Percentiles rank a stretch among this genome's conserved stretches.
Evolutionary conservation across 345 rosid species (phyloP).

Genomic region (Dimocarpus longan): DNA sequence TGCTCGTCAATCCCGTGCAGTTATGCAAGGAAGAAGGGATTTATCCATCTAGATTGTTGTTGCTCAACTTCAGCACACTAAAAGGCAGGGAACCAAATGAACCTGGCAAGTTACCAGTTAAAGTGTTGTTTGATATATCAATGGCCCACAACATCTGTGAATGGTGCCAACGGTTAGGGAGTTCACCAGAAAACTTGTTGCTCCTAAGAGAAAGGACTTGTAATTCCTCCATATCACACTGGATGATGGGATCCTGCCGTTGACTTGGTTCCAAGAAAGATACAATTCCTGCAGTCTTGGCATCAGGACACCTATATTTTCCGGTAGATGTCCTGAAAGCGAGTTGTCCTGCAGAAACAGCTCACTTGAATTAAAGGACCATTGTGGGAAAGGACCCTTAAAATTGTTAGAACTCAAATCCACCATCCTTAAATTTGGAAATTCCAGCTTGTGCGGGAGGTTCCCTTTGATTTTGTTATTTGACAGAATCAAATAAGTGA

Average conservation of each 20-base stretch:
- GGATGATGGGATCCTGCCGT: slow-evolving; percentile 42
- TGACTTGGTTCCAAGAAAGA: slow-evolving; percentile 43
- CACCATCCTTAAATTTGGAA: slow-evolving; percentile 35
- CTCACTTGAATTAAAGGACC: slow-evolving; percentile 50
- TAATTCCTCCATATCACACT: slow-evolving; percentile 39
- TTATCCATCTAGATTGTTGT: slow-evolving; percentile 45
- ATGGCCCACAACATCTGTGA: slow-evolving; percentile 43
- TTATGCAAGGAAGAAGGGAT: slow-evolving; percentile 52
- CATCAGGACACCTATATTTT: slow-evolving; percentile 42
- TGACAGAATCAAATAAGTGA: slow-evolving; percentile 45
- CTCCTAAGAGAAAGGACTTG: slow-evolving; percentile 22
- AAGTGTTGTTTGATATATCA: slow-evolving; percentile 47
- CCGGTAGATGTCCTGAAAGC: slow-evolving; percentile 52
- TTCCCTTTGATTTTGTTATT: slow-evolving; percentile 47
- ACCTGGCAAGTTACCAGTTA: slow-evolving; percentile 35
- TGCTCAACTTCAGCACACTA: slow-evolving; percentile 43
- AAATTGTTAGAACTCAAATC: slow-evolving; percentile 51
- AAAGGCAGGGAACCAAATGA: slow-evolving; percentile 46
- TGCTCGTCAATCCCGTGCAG: slow-evolving; percentile 44
- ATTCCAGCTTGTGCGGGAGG: slow-evolving; percentile 36
- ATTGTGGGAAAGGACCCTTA: slow-evolving; percentile 35
- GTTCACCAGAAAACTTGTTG: not conserved
- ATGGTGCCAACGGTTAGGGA: slow-evolving; percentile 49
- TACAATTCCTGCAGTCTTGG: slow-evolving; percentile 41
- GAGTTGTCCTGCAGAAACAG: slow-evolving; percentile 44